These are phyloP conservation scores for Eutypella sp. DNA, from an alignment of 2,329 filamentous ascomycete genomes.

Conservation along the genomic window DNA sequence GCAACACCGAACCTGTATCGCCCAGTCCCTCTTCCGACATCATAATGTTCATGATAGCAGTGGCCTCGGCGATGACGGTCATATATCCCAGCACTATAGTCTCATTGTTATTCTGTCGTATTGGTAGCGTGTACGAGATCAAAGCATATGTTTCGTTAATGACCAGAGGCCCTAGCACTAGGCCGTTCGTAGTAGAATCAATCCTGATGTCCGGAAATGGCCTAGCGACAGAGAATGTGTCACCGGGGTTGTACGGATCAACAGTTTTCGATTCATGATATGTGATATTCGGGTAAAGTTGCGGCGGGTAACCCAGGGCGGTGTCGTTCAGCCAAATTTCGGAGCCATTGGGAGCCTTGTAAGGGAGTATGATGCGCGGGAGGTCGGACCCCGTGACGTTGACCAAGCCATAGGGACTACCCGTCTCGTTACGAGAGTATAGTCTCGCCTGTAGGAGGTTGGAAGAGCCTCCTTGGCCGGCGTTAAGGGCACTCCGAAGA, in stretches of 20 bases:
- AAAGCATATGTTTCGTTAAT: conserved; percentile 71
- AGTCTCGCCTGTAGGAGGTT: conserved; percentile 67
- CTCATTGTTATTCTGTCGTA: conserved; percentile 60
- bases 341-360: conserved; percentile 51
- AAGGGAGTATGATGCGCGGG: conserved; percentile 57
- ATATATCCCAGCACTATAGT: conserved; percentile 74
- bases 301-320: conserved; percentile 62
- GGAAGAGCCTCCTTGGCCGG: conserved; percentile 45
- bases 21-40: conserved; percentile 65
- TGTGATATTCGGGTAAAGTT: conserved; percentile 74
- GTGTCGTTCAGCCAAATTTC: conserved; percentile 56
- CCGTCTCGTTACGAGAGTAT: conserved; percentile 63
- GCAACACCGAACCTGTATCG: conserved; percentile 61
- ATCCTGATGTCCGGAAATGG: conserved; percentile 48
- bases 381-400: conserved; percentile 54
- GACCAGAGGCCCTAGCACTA: conserved; percentile 72
- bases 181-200: conserved; percentile 42
- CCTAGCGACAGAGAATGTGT: conserved; percentile 39
- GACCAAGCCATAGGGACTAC: conserved; percentile 49
- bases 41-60: conserved; percentile 57
- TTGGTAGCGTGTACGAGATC: conserved; percentile 74
- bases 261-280: conserved; percentile 45
- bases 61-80: conserved; percentile 70
- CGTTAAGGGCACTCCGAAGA: conserved; percentile 63
- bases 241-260: conserved; percentile 36